Percentiles rank a stretch among this genome's conserved stretches.
Conservation (phyloP, 2,329 filamentous ascomycete genomes). For the Pseudocercospora cruenta region DNA sequence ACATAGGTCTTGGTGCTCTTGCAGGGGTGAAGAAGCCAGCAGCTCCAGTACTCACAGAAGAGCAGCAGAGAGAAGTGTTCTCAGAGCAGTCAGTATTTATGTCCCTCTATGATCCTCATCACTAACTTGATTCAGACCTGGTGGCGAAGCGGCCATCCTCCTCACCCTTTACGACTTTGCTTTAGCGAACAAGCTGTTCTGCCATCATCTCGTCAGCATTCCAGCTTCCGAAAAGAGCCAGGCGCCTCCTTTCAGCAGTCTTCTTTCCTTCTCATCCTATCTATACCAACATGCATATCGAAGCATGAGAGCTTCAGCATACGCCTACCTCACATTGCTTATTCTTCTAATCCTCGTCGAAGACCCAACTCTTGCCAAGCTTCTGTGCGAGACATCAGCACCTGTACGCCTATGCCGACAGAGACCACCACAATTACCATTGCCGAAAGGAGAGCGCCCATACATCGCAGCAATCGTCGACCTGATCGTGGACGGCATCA, state of each 20-base stretch:
- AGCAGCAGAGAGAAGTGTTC: conserved; percentile 82
- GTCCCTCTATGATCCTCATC: background rate
- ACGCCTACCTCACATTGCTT: conserved; percentile 83
- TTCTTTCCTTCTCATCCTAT: conserved; percentile 88
- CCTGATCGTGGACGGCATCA: conserved; percentile 85
- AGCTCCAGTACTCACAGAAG: conserved; percentile 66
- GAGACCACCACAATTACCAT: conserved; percentile 79
- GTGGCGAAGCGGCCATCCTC: conserved; percentile 75
- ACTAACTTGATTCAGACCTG: conserved; percentile 63
- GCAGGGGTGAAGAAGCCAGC: conserved; percentile 66
- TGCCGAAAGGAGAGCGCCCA: conserved; percentile 69
- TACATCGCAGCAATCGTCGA: conserved; percentile 79
- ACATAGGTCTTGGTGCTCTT: conserved; percentile 81
- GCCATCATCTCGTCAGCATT: conserved; percentile 73
- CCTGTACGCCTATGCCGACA: conserved; percentile 85
- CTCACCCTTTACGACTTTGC: conserved; percentile 91
- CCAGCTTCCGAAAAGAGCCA: conserved; percentile 27
- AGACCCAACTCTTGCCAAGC: conserved; percentile 79
- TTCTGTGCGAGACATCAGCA: conserved; percentile 76
- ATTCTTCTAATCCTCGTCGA: conserved; percentile 85
- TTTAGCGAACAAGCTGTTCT: conserved; percentile 94
- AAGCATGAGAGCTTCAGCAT: conserved; percentile 74
- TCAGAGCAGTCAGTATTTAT: conserved; percentile 66
- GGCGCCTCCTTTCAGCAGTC: conserved; percentile 69
- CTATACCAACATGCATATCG: conserved; percentile 91